phyloP scores from a whole-genome alignment of 495 filamentous ascomycete genomes.

The Penicillium silybi region DNA sequence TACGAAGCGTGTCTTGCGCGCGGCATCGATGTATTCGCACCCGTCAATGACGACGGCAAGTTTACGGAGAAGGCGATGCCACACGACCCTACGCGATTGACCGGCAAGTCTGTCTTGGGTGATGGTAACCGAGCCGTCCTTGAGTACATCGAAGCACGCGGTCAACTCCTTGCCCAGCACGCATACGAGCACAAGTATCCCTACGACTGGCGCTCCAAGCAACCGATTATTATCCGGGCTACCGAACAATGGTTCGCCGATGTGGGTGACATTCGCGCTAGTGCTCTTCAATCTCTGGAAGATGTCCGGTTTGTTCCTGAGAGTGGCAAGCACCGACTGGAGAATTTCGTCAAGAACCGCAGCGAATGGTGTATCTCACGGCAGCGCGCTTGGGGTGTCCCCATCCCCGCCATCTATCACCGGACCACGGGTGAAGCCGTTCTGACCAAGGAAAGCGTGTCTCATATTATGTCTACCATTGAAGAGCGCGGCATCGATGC shows the following conservation, averaged over 20 bases:
- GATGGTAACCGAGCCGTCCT: conserved; percentile 68
- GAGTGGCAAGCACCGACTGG: conserved; percentile 64
- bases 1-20: conserved; percentile 71
- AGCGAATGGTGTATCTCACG: conserved; percentile 99
- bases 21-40: conserved; percentile 68
- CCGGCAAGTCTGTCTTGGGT: conserved; percentile 57
- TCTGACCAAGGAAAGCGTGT: conserved; percentile 72
- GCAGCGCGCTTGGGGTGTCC: conserved; percentile 93
- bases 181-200: conserved; percentile 87
- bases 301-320: conserved; percentile 76
- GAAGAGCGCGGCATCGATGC: conserved; percentile 74
- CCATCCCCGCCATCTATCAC: conserved; percentile 87
- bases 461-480: conserved; percentile 79
- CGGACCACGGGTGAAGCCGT: conserved; percentile 61
- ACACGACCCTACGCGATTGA: conserved; percentile 52
- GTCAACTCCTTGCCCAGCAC: conserved; percentile 61
- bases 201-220: conserved; percentile 95
- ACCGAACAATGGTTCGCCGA: conserved; percentile 98
- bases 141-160: conserved; percentile 51
- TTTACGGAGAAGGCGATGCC: conserved; percentile 78
- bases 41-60: conserved; percentile 73
- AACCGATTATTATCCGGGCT: conserved; percentile 82
- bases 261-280: conserved; percentile 72
- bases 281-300: conserved; percentile 63
- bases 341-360: conserved; percentile 78